Evolutionary conservation across 805 yeast genomes (phyloP), one percentile per base, ranked within the genome.

Genomic region (Candida methanosorbosa): DNA sequence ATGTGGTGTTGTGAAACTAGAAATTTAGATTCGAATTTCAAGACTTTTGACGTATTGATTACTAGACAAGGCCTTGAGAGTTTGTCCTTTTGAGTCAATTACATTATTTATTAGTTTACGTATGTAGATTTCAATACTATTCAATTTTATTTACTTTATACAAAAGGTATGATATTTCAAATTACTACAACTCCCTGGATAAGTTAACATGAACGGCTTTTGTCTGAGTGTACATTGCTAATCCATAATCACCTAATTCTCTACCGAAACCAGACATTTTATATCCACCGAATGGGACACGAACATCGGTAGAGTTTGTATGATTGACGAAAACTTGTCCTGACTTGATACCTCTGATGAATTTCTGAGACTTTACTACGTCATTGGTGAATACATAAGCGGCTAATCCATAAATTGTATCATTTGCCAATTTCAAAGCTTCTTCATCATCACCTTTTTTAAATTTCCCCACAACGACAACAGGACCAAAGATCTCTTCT

Each of bases 241-340:
- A 63, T 38, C 94, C 94, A 44, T 85, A 88, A 41, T 72, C 73
- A 52, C 96, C 96, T 72, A 87, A 77, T 68, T 90, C 96, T 61
- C 94, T 76, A 54, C 97, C 97, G 42, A 81, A 68, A 61, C 97
- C 97, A 38, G 92, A 79, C 70, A 78, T 77, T 60, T 85, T 85
- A 68, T 70, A 82, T 30, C 96, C 96, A 50, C 96, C 96, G 60
- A 88, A 88, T 52, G 96, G 96, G 59, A 88, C 81, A 59, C 73
- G 69, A 52, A 70, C 80, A 61, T 87, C 87, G 72, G 86, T 80
- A 54, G 84, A 92, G 63, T 87, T 87, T 62, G 85, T 80, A 39
- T 87, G 76, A 75, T 88, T 88, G 46, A 87, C 73, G 90, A 95
- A 90, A 46, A 88, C 77, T 38, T 90, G 83, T 55, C 97, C 97